phyloP scores from a whole-genome alignment of 1,284 basidiomycete genomes.

The Trichosporon faecale region DNA sequence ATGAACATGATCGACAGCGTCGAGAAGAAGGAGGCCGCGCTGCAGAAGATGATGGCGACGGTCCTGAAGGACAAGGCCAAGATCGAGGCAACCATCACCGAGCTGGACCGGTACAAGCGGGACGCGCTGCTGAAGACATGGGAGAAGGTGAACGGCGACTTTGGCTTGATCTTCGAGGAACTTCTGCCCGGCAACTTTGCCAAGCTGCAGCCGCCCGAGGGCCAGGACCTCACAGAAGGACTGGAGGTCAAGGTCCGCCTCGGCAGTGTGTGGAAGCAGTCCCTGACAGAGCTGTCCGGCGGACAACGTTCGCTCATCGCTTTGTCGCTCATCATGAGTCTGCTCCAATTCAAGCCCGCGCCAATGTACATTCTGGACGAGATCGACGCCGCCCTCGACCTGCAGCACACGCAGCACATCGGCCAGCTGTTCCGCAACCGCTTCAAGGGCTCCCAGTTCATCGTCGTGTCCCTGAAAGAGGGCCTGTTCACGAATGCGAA shows the following conservation, averaged over 20 bases:
- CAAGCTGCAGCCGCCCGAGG: slow-evolving; percentile 89
- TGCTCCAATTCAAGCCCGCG: slow-evolving; percentile 98
- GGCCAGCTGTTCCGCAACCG: slow-evolving; percentile 92
- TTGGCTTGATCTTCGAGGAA: slow-evolving; percentile 94
- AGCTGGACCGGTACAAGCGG: slow-evolving; percentile 90
- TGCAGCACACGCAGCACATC: slow-evolving; percentile 95
- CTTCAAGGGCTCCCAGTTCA: slow-evolving; percentile 95
- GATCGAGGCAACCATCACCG: slow-evolving; percentile 90
- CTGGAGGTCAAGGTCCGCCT: slow-evolving; percentile 97
- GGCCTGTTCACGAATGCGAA: slow-evolving; percentile 97
- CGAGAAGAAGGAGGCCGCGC: slow-evolving; percentile 84
- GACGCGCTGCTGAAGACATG: slow-evolving; percentile 92
- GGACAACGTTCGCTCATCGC: slow-evolving; percentile 97
- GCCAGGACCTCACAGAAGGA: slow-evolving; percentile 87
- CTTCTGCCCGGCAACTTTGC: slow-evolving; percentile 95
- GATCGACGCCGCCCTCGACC: slow-evolving; percentile 92
- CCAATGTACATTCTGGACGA: slow-evolving; percentile 99
- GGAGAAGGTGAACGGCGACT: slow-evolving; percentile 92
- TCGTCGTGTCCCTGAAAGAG: slow-evolving; percentile 96
- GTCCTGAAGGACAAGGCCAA: slow-evolving; percentile 93
- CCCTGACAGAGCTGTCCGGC: slow-evolving; percentile 91
- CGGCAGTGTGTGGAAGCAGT: slow-evolving; percentile 95
- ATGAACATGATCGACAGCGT: slow-evolving; percentile 94
- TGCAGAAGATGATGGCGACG: slow-evolving; percentile 84
- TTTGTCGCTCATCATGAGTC: slow-evolving; percentile 93